Base-by-base conservation (phyloP, 75 land plant species). In the Cryptomeria japonica region DNA sequence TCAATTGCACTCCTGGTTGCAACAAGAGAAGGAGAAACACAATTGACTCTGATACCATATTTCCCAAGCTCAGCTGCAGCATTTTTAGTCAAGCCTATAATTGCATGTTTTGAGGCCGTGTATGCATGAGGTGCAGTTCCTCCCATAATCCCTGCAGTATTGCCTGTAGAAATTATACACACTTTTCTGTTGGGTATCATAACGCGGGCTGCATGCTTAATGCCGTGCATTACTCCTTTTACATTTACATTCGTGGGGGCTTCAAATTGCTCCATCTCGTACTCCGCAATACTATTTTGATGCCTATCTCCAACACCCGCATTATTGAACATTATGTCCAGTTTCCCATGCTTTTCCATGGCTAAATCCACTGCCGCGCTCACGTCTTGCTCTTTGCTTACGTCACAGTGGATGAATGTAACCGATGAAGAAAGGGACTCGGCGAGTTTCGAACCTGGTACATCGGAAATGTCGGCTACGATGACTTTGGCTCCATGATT, bases 291-390 rank as follows among this genome's bases (percentile, higher is more conserved):
- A 55, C 89, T 68, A 2, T 86, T 56, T 12, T 53, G 8, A 25
- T 87, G 80, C n/a, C 64, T 53, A 28, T 92, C 94, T 3, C 87
- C 38, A 0, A 94, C 56, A 1, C 99, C 99, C 22, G 99, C 99
- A 77, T 97, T 97, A 91, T 93, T 97, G 49, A 90, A 93, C 92
- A 95, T 94, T 75, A 96, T 91, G 83, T 97, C 97, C 61, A 97
- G 95, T 16, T 87, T 86, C 19, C 97, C 96, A 37, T 83, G 89
- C 70, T 89, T 90, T 0, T 75, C 44, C 10, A 93, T 89, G 13
- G 96, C 87, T 34, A 83, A 83, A 80, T 95, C 93, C 55, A 97
- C 96, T 1, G 92, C 91, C 3, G 77, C 91, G 42, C 89, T 61
- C n/a, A 97, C 90, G 41, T 96, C 95, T 18, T 87, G 91, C 86